phyloP scores from a whole-genome alignment of 1,284 basidiomycete species.

The Ustilago tritici region DNA sequence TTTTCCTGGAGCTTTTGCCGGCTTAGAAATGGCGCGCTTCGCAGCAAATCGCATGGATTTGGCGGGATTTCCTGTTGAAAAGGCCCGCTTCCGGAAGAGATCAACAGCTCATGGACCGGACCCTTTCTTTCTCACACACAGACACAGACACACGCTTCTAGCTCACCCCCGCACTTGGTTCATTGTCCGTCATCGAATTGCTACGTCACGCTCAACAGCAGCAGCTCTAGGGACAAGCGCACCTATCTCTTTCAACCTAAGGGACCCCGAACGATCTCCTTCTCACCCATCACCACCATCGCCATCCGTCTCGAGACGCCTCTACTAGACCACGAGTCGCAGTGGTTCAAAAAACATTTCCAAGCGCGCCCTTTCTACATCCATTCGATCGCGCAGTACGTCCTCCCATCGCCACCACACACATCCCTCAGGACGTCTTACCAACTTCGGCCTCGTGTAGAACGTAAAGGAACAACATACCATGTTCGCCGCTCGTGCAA shows the following conservation, averaged over 20 bases:
- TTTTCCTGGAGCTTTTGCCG: not conserved
- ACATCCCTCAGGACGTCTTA: not conserved
- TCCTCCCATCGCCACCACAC: not conserved
- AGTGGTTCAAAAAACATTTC: not conserved
- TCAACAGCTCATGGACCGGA: slow-evolving; percentile 4
- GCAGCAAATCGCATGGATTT: slow-evolving; percentile 7
- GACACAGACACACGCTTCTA: not conserved
- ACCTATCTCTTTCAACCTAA: not conserved
- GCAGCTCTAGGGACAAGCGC: not conserved
- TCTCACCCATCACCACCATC: not conserved
- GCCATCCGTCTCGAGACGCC: slow-evolving; percentile 3
- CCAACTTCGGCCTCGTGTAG: too few relatives aligned
- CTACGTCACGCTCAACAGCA: slow-evolving; percentile 13
- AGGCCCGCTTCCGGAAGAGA: slow-evolving; percentile 29
- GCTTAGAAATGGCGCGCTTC: slow-evolving; percentile 13
- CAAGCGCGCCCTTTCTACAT: not conserved
- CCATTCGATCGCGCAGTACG: not conserved
- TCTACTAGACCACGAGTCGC: not conserved
- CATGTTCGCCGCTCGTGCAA: slow-evolving; percentile 45
- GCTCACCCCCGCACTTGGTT: slow-evolving; percentile 5
- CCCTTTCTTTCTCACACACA: slow-evolving; percentile 2
- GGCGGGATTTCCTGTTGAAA: slow-evolving; percentile 30
- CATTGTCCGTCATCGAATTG: slow-evolving; percentile 4
- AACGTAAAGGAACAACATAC: slow-evolving; percentile 1
- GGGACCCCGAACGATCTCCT: not conserved